Conservation (phyloP, 345 rosid species). For the Salix koriyanagi region DNA sequence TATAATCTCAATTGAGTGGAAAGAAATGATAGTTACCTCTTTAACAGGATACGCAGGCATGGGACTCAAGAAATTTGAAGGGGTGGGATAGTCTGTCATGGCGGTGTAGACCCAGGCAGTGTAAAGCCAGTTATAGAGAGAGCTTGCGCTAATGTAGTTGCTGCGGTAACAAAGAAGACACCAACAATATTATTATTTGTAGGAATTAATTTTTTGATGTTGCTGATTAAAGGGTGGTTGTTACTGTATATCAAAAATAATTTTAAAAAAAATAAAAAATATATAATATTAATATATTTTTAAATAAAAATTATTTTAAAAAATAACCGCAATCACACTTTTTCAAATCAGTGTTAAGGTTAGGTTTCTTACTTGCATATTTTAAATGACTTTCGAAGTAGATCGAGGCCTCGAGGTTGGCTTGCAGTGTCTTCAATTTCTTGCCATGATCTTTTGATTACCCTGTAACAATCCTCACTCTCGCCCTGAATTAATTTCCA, state of each 20-base stretch:
- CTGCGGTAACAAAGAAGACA: constrained; percentile 18
- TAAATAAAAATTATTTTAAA: too few species aligned
- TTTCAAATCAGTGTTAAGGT: too few species aligned
- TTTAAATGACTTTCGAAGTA: constrained; percentile 38
- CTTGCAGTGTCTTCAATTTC: constrained; percentile 29
- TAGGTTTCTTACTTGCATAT: constrained; percentile 42
- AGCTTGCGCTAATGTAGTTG: constrained; percentile 20
- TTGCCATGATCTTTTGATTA: constrained; percentile 51
- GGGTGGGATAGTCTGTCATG: constrained; percentile 68
- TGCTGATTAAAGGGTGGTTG: neutral
- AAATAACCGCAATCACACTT: rapidly evolving
- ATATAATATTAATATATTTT: too few species aligned
- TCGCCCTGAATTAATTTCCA: constrained; percentile 30
- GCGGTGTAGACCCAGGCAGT: constrained; percentile 48
- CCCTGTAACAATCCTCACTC: constrained; percentile 56
- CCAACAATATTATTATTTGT: too few species aligned
- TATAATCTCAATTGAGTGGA: neutral
- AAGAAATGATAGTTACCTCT: constrained; percentile 29
- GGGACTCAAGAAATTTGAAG: constrained; percentile 45
- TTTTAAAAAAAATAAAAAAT: too few species aligned
- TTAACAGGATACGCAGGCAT: constrained; percentile 56
- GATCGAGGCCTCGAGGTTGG: constrained; percentile 32
- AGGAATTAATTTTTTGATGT: neutral
- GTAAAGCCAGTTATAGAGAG: constrained; percentile 28
- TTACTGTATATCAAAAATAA: too few species aligned